Percentiles rank a stretch among this genome's conserved stretches.
Conservation (phyloP, 2,329 filamentous ascomycete genomes). For the Diaporthe eres region DNA sequence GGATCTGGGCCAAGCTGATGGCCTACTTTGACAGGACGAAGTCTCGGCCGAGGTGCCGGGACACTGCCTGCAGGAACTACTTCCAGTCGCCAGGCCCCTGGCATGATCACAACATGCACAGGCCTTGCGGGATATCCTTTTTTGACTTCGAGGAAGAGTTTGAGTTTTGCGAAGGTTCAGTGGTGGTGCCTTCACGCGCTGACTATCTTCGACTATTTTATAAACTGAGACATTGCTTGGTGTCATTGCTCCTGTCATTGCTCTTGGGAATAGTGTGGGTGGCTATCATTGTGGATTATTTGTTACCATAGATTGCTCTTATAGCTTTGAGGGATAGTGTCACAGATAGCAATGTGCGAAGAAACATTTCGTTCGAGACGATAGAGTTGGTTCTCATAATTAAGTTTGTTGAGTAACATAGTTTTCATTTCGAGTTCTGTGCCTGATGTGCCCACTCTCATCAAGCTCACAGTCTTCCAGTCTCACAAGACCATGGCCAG, state of each 20-base stretch:
- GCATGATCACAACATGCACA: neutral
- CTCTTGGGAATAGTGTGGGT: neutral
- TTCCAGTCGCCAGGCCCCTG: slow-evolving; percentile 12
- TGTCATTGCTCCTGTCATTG: neutral
- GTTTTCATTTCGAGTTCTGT: neutral
- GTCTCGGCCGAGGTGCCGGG: neutral
- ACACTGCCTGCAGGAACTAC: neutral
- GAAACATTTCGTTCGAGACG: neutral
- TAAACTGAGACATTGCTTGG: neutral
- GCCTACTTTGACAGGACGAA: neutral
- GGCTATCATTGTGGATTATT: neutral
- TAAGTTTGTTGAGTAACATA: neutral
- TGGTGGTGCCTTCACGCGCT: neutral
- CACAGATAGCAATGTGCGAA: neutral
- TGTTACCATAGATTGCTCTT: neutral
- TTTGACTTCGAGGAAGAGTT: neutral
- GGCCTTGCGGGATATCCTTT: neutral
- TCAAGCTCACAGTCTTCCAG: neutral
- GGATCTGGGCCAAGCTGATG: neutral
- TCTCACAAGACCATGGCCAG: neutral
- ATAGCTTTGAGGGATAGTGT: neutral
- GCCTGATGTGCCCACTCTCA: neutral
- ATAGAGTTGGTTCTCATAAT: neutral
- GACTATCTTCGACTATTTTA: neutral
- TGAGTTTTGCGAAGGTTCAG: neutral